Percentiles rank a stretch among this genome's conserved stretches.
phyloP scores from a whole-genome alignment of 2,329 filamentous ascomycete genomes.

The Ophiostoma tasmaniense region DNA sequence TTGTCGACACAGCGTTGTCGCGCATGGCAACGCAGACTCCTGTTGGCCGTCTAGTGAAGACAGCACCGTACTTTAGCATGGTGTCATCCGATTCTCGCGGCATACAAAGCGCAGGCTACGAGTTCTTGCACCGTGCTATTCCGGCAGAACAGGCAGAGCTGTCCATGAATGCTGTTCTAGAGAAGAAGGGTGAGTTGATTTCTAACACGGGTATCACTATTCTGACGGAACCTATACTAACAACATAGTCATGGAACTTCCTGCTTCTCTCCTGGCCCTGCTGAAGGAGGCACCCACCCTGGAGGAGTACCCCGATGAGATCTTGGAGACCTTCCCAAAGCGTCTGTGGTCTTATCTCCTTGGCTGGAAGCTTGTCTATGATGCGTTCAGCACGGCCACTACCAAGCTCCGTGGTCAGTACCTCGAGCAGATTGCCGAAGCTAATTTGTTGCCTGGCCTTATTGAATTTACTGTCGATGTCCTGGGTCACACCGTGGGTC shows the following conservation, averaged over 20 bases:
- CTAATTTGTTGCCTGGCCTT: constrained; percentile 58
- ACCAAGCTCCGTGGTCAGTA: constrained; percentile 79
- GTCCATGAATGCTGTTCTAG: constrained; percentile 66
- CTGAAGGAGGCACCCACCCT: constrained; percentile 69
- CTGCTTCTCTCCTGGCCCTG: constrained; percentile 76
- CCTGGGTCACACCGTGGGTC: constrained; percentile 67
- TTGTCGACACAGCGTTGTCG: constrained; percentile 67
- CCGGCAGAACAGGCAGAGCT: constrained; percentile 70
- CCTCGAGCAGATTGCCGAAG: constrained; percentile 66
- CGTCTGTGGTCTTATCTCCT: constrained; percentile 71
- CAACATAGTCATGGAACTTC: constrained; percentile 53
- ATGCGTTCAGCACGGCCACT: constrained; percentile 69
- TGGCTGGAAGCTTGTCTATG: constrained; percentile 84
- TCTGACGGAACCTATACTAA: neutral
- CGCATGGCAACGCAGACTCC: constrained; percentile 60
- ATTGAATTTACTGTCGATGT: constrained; percentile 77
- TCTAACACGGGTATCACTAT: too few species aligned
- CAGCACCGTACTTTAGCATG: constrained; percentile 63
- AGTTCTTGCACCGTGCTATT: constrained; percentile 70
- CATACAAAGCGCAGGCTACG: constrained; percentile 74
- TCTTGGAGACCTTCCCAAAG: constrained; percentile 60
- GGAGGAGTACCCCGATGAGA: constrained; percentile 56
- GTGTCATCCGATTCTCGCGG: constrained; percentile 65
- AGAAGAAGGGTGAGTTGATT: constrained; percentile 41
- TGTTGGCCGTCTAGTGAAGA: constrained; percentile 51